phyloP scores from a whole-genome alignment of 768 basidiomycete genomes.

The Leucogyrophana mollusca region DNA sequence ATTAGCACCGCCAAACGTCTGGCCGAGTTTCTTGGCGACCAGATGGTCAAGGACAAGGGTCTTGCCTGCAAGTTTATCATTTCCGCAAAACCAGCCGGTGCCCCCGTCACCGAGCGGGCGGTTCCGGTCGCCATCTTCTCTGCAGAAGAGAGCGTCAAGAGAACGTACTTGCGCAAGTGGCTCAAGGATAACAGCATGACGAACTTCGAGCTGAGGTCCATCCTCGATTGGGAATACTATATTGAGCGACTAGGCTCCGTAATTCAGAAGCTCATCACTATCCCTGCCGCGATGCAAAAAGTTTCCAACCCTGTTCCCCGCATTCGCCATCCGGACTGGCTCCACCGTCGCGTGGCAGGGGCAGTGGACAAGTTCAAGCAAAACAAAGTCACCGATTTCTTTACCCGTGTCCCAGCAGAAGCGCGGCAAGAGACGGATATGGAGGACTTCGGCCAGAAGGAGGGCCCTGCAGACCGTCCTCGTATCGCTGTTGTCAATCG shows the following conservation, averaged over 20 bases:
- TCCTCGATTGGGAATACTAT: constrained; percentile 98
- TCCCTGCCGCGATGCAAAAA: constrained; percentile 98
- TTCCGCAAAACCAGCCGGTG: constrained; percentile 87
- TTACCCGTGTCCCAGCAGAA: constrained; percentile 33
- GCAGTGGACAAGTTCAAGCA: constrained; percentile 97
- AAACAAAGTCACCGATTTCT: constrained; percentile 96
- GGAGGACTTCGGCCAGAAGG: constrained; percentile 50
- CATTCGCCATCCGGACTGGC: constrained; percentile 96
- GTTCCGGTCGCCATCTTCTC: constrained; percentile 98
- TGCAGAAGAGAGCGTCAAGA: constrained; percentile 88
- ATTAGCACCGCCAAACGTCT: constrained; percentile 95
- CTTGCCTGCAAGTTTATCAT: constrained; percentile 99
- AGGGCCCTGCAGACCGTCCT: constrained; percentile 22
- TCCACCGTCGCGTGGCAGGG: constrained; percentile 85
- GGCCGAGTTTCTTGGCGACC: constrained; percentile 94
- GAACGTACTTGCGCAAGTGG: constrained; percentile 92
- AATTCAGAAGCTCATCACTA: constrained; percentile 98
- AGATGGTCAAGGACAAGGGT: constrained; percentile 99
- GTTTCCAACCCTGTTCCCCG: constrained; percentile 95
- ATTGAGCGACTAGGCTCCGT: constrained; percentile 97
- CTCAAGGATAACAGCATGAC: constrained; percentile 87
- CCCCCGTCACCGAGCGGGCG: constrained; percentile 95
- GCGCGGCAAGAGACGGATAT: constrained; percentile 44
- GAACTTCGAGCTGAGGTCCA: constrained; percentile 88
- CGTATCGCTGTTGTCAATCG: constrained; percentile 56